Base-by-base conservation (phyloP, 2,329 filamentous ascomycete species). In the Aureobasidium pullulans region DNA sequence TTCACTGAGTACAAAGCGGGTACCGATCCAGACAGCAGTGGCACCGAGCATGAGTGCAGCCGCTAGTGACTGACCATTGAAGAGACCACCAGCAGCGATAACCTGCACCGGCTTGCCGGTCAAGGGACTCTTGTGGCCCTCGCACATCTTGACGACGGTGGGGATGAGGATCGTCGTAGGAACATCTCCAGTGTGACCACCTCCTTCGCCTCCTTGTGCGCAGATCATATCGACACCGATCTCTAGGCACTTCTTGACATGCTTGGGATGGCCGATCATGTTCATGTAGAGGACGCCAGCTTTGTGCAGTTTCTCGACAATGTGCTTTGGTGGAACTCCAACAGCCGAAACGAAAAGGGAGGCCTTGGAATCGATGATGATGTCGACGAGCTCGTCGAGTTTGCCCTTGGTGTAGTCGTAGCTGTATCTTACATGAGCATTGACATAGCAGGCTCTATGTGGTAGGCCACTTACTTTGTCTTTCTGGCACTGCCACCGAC, bases 321-420 rank as follows among this genome's bases (percentile, higher is more conserved):
- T 87, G 67, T 83, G 79, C 77, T 89, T 90, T 66, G 94, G 90
- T 44, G 94, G 92, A 1, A 29, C 97, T 88, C 94, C 94, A 73
- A 99, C 91, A 69, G 94, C 94, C 56, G 90, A 96, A 68, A 99
- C 94, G 79, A 99, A 99, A 62, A 99, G 85, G 75, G 86, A 92
- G 62, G 91, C 89, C 65, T 90, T 90, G 59, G 87, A 90, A 70
- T 95, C 87, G 78, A 99, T 96, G 77, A 96, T 87, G 71, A 96
- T 91, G 73, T 91, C 87, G 73, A 96, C 76, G 60, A 99, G 85
- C 74, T 93, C 89, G 74, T 89, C 81, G 64, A 99, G 89, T 80
- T 97, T 97, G 75, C 94, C 94, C 82, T 99, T 97, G 71, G 94
- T 99, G 81, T 99, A 99, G 78, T 99, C 94, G 77, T 97, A 96